phyloP scores from a whole-genome alignment of 2,329 filamentous ascomycete genomes.

The Harringtonia aguacate region DNA sequence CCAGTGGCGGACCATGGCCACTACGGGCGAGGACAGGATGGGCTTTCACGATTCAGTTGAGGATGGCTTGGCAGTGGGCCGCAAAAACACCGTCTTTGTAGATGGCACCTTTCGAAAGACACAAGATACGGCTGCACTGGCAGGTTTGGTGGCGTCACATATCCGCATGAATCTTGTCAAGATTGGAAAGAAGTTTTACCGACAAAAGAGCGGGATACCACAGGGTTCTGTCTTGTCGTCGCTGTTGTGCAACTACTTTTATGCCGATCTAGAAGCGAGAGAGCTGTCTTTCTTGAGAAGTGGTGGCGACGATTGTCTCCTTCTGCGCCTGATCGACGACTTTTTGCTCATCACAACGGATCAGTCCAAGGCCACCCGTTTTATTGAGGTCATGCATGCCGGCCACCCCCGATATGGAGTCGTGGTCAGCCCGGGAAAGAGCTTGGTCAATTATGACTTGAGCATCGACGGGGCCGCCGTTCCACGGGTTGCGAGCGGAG shows the following conservation, averaged over 20 bases:
- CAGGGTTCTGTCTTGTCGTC: slow-evolving; percentile 87
- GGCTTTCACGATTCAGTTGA: slow-evolving; percentile 36
- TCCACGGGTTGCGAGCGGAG: slow-evolving; percentile 28
- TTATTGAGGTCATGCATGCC: slow-evolving; percentile 69
- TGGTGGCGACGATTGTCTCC: slow-evolving; percentile 38
- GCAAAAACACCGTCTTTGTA: slow-evolving; percentile 66
- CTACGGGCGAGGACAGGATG: slow-evolving; percentile 26
- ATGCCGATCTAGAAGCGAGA: slow-evolving; percentile 70
- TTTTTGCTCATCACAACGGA: slow-evolving; percentile 80
- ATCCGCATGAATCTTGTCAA: slow-evolving; percentile 78
- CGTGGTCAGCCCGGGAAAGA: slow-evolving; percentile 65
- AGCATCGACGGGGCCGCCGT: slow-evolving; percentile 41
- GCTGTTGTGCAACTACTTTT: slow-evolving; percentile 89
- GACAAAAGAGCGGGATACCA: slow-evolving; percentile 81
- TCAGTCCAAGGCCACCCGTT: slow-evolving; percentile 52
- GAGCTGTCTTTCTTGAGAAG: slow-evolving; percentile 54
- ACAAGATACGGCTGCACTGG: slow-evolving; percentile 47
- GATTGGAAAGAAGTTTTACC: slow-evolving; percentile 78
- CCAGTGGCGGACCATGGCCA: slow-evolving; percentile 44
- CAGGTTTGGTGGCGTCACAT: slow-evolving; percentile 66
- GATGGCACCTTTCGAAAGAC: slow-evolving; percentile 51
- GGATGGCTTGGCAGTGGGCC: slow-evolving; percentile 25
- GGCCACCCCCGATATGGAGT: slow-evolving; percentile 77
- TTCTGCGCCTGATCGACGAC: slow-evolving; percentile 82
- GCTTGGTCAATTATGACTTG: slow-evolving; percentile 71